Conservation (phyloP, 2,329 filamentous ascomycete species). For the Aspergillus sp. region DNA sequence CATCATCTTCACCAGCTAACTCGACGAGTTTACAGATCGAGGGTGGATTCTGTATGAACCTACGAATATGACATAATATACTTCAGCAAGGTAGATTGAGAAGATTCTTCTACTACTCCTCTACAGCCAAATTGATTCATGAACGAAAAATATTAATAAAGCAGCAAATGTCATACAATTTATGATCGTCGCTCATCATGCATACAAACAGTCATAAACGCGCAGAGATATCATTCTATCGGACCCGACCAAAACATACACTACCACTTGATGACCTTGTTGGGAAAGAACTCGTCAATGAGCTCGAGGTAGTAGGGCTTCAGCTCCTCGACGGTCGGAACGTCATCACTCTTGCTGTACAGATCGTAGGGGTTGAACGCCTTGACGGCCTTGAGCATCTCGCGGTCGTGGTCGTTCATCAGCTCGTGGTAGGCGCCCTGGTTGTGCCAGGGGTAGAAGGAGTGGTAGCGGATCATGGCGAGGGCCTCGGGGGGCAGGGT, state of each 20-base stretch:
- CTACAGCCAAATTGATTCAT: too few species aligned
- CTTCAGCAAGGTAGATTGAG: too few species aligned
- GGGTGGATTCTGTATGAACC: too few species aligned
- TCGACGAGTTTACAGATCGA: too few species aligned
- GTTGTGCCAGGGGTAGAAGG: conserved; percentile 88
- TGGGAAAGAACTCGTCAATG: conserved; percentile 72
- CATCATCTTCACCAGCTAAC: too few species aligned
- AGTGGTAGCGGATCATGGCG: conserved; percentile 92
- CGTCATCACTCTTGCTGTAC: conserved; percentile 85
- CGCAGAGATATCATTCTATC: not conserved
- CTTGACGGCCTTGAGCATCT: conserved; percentile 76
- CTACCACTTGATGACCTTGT: conserved; percentile 69
- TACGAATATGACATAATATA: too few species aligned
- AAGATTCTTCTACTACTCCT: too few species aligned
- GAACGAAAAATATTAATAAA: too few species aligned
- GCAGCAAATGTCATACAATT: too few species aligned
- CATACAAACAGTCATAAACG: too few species aligned
- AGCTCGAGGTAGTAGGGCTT: conserved; percentile 77
- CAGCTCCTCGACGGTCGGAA: conserved; percentile 72
- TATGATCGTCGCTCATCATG: too few species aligned
- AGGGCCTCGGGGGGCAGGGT: conserved; percentile 76
- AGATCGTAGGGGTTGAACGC: conserved; percentile 91
- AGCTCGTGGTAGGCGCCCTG: conserved; percentile 76
- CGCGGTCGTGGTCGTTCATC: conserved; percentile 78
- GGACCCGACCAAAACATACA: not conserved